Evolutionary conservation across 495 filamentous ascomycete genomes (phyloP), one percentile per base, ranked within the genome.

Genomic region (Beverwykella pulmonaria): DNA sequence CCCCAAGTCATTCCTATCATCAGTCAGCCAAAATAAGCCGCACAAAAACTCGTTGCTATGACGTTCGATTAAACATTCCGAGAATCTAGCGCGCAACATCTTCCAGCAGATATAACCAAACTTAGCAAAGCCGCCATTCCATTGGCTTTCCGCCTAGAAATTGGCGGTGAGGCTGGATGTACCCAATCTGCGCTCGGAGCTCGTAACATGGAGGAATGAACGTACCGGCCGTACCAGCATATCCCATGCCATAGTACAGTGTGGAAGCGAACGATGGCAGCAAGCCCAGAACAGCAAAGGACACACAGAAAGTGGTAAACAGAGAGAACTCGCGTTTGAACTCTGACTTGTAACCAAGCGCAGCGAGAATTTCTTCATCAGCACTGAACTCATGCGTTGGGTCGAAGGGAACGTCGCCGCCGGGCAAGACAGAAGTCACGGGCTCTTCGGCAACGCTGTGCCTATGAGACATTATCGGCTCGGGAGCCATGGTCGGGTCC

Each of bases 281-380:
- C 53, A 92, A 73, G 4, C 90, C 90, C 60, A 92, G 76, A 5
- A 92, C 88, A 6, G 90, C 88, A 73, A 92, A 92, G 61, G 84
- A 87, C 53, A 92, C 88, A 69, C 87, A 90, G 76, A 92, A 92
- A 0, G 88, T 88, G 14, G 88, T 90, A 86, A 88, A 92, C n/a
- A 90, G 76, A n/a, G 83, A 88, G 72, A 92, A 92, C 68, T 92
- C 90, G 65, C 90, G 80, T 77, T 90, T 91, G 80, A 92, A 92
- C 70, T 92, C 90, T 53, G 89, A 86, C 72, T 90, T 90, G 73
- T 91, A 92, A 17, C 90, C 90, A 47, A 92, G 78, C 0, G 88
- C 87, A 9, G 82, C 82, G 17, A 92, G 84, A 19, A 87, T 84
- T 58, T 88, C 82, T 69, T 91, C 90, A 73, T 92, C 90, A 5